Percentiles rank a stretch among this genome's conserved stretches.
Conservation (phyloP, 2,329 filamentous ascomycete species). For the Pyrenophora seminiperda region DNA sequence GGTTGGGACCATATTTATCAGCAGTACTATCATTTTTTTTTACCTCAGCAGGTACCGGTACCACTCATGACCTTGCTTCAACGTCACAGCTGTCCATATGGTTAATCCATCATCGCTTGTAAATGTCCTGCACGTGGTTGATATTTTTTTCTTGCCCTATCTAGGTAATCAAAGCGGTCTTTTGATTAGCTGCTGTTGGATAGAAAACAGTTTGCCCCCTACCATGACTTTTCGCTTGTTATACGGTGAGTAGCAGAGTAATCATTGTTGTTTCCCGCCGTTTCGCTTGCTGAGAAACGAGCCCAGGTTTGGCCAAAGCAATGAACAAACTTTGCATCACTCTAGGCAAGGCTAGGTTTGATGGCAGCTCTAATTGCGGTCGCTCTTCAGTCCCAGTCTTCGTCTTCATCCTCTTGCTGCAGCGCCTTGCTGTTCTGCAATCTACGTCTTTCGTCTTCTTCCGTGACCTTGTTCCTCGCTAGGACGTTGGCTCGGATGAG, state of each 20-base stretch:
- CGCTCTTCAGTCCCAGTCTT: constrained; percentile 57
- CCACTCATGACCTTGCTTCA: no score
- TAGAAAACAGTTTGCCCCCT: background rate
- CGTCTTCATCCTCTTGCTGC: constrained; percentile 51
- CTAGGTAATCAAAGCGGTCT: no score
- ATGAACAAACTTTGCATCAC: background rate
- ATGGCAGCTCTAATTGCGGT: background rate
- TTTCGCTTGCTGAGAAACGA: background rate
- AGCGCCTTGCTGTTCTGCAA: constrained; percentile 38
- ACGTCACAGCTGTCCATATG: no score
- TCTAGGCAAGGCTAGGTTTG: background rate
- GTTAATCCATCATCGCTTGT: no score
- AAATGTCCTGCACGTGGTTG: no score
- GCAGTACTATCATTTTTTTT: no score
- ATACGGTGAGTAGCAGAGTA: background rate
- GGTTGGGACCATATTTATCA: no score
- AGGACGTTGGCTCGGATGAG: constrained; percentile 59
- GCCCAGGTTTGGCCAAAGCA: background rate
- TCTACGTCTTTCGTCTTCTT: constrained; percentile 48
- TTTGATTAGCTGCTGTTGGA: background rate
- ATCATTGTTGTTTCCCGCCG: background rate
- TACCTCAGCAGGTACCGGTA: no score
- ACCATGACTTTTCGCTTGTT: background rate
- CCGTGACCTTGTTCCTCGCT: constrained; percentile 57
- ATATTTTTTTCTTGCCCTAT: background rate